Conservation (phyloP, 495 filamentous ascomycete genomes). For the Chlorociboria aeruginascens region DNA sequence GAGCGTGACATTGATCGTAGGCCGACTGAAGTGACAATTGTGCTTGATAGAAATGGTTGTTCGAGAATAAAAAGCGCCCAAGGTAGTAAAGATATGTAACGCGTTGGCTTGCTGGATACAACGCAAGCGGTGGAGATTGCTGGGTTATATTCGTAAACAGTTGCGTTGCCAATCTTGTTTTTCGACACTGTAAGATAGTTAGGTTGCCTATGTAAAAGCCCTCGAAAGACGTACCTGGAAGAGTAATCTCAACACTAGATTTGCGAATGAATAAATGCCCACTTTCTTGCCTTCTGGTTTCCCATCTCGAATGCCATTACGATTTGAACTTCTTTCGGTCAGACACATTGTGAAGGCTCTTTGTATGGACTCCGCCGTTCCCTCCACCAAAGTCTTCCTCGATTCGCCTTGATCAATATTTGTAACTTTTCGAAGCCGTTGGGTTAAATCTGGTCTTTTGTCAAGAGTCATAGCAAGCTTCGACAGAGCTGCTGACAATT, state of each 20-base stretch:
- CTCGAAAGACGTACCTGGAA: conserved; percentile 47
- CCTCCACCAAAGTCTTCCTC: conserved; percentile 65
- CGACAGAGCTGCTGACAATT: conserved; percentile 62
- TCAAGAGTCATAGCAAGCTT: conserved; percentile 72
- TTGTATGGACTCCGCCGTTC: conserved; percentile 75
- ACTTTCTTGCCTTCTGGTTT: conserved; percentile 71
- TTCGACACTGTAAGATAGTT: conserved; percentile 36
- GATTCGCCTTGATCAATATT: conserved; percentile 24
- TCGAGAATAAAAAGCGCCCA: conserved; percentile 76
- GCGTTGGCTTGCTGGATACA: conserved; percentile 78
- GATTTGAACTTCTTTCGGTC: conserved; percentile 59
- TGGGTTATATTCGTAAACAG: conserved; percentile 84
- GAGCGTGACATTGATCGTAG: conserved; percentile 62
- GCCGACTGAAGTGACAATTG: conserved; percentile 62
- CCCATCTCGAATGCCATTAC: conserved; percentile 32
- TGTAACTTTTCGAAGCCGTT: conserved; percentile 38
- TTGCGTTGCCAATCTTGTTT: conserved; percentile 58
- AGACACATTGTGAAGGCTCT: conserved; percentile 86
- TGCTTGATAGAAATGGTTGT: conserved; percentile 66
- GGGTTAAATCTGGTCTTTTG: conserved; percentile 57
- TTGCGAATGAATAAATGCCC: conserved; percentile 84
- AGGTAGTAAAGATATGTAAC: conserved; percentile 93
- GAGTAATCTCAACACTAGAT: conserved; percentile 77
- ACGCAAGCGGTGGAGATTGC: conserved; percentile 61
- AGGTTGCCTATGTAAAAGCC: conserved; percentile 2